Evolutionary conservation across 1,284 basidiomycete genomes (phyloP).

Genomic region (Ustilago esculenta): DNA sequence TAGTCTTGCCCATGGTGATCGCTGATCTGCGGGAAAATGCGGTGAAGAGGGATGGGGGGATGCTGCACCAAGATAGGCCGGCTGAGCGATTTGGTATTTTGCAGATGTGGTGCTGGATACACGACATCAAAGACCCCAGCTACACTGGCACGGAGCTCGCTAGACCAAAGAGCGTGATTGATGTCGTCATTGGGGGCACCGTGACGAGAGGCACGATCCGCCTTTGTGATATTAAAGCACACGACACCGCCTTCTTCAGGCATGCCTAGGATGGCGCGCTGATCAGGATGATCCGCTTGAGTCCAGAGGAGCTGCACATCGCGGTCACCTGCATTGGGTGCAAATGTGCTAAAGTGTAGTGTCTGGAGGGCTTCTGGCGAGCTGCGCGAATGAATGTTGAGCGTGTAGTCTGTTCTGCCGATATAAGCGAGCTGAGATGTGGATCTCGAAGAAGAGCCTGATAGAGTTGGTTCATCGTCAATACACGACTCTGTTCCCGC

Average conservation of each 20-base stretch:
- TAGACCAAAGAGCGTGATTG: slow-evolving; percentile 42
- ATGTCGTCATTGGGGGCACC: slow-evolving; percentile 6
- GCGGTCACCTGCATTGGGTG: slow-evolving; percentile 62
- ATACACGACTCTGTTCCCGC: slow-evolving; percentile 38
- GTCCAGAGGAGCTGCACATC: slow-evolving; percentile 60
- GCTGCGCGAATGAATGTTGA: slow-evolving; percentile 60
- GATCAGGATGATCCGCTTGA: slow-evolving; percentile 45
- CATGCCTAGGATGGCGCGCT: slow-evolving; percentile 54
- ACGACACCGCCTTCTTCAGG: slow-evolving; percentile 61
- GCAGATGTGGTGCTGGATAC: slow-evolving; percentile 46
- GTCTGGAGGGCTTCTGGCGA: slow-evolving; percentile 58
- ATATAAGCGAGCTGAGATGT: slow-evolving; percentile 52
- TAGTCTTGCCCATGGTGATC: slow-evolving; percentile 9
- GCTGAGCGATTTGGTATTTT: slow-evolving; percentile 47
- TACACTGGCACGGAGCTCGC: slow-evolving; percentile 43
- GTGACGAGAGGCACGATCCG: slow-evolving; percentile 7
- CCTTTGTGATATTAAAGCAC: slow-evolving; percentile 57
- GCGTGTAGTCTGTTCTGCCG: slow-evolving; percentile 64
- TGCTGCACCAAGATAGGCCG: slow-evolving; percentile 53
- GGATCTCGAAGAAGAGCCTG: slow-evolving; percentile 36
- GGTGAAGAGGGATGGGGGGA: slow-evolving; percentile 40
- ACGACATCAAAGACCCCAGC: slow-evolving; percentile 60
- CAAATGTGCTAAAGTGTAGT: slow-evolving; percentile 61
- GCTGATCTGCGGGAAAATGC: slow-evolving; percentile 50
- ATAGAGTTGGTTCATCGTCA: slow-evolving; percentile 40